Percentiles rank a stretch among this genome's conserved stretches.
These are phyloP conservation scores for Penicillium frequentans DNA, from an alignment of 2,329 filamentous ascomycete species.

Conservation along the genomic window DNA sequence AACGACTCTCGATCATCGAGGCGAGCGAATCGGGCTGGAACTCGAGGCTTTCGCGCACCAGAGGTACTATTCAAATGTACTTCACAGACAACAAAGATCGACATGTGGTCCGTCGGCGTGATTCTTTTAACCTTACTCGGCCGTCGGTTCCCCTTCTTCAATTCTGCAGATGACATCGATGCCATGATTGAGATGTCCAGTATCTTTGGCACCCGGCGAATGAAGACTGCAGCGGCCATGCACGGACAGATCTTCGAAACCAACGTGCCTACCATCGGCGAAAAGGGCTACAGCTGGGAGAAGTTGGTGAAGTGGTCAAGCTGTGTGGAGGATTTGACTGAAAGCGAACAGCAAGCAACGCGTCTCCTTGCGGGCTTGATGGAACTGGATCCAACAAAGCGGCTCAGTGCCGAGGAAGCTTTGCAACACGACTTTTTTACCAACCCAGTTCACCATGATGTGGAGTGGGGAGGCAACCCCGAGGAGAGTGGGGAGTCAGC, in stretches of 20 bases:
- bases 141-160: constrained; percentile 95
- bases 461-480: constrained; percentile 41
- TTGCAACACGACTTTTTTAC: constrained; percentile 48
- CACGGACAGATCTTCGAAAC: constrained; percentile 93
- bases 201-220: constrained; percentile 82
- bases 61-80: constrained; percentile 98
- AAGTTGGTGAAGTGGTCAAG: constrained; percentile 97
- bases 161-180: constrained; percentile 96
- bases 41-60: constrained; percentile 90
- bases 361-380: constrained; percentile 43
- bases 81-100: constrained; percentile 87
- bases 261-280: constrained; percentile 85
- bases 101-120: constrained; percentile 97
- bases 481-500: constrained; percentile 37
- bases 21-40: constrained; percentile 91
- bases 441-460: constrained; percentile 40
- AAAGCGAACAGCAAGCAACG: constrained; percentile 48
- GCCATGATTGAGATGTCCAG: constrained; percentile 96
- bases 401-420: constrained; percentile 45
- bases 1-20: constrained; percentile 84
- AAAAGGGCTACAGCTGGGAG: constrained; percentile 81
- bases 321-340: constrained; percentile 63
- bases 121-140: constrained; percentile 93
- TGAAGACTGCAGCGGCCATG: constrained; percentile 77
- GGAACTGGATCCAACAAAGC: constrained; percentile 45